A percentile compares a stretch with the other conserved stretches of the same genome.
Conservation (phyloP, 768 basidiomycete species). For the Obba rivulosa region DNA sequence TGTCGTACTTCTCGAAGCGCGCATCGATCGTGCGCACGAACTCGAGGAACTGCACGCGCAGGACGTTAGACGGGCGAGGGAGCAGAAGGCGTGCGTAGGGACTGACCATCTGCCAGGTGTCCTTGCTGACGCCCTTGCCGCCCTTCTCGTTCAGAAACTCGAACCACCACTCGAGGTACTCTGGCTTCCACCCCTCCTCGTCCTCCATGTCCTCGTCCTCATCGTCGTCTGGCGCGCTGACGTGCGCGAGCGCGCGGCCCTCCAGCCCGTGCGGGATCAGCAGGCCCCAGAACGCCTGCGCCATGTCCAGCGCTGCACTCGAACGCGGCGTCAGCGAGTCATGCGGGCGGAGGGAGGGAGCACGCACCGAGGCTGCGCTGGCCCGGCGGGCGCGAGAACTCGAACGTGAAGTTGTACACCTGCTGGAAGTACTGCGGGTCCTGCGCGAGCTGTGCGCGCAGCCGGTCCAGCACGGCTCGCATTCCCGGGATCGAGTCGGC, state of each 20-base stretch:
- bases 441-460: constrained; percentile 55
- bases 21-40: constrained; percentile 74
- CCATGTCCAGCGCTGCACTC: constrained; percentile 57
- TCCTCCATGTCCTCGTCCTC: constrained; percentile 44
- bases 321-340: not conserved
- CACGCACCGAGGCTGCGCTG: constrained; percentile 73
- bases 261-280: constrained; percentile 67
- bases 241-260: constrained; percentile 57
- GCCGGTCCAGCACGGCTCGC: constrained; percentile 44
- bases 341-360: not conserved
- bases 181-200: constrained; percentile 57
- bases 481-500: constrained; percentile 63
- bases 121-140: constrained; percentile 77
- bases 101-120: constrained; percentile 84
- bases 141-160: constrained; percentile 65
- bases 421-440: constrained; percentile 68
- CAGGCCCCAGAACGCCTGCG: constrained; percentile 74
- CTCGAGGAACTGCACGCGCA: constrained; percentile 57
- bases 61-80: not conserved
- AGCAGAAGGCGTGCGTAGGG: not conserved
- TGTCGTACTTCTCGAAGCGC: constrained; percentile 67
- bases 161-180: constrained; percentile 71
- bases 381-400: constrained; percentile 69
- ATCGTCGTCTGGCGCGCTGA: constrained; percentile 28
- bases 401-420: constrained; percentile 79